Percentiles rank a stretch among this genome's conserved stretches.
Conservation (phyloP, 768 basidiomycete genomes). For the Dentipellis fragilis region DNA sequence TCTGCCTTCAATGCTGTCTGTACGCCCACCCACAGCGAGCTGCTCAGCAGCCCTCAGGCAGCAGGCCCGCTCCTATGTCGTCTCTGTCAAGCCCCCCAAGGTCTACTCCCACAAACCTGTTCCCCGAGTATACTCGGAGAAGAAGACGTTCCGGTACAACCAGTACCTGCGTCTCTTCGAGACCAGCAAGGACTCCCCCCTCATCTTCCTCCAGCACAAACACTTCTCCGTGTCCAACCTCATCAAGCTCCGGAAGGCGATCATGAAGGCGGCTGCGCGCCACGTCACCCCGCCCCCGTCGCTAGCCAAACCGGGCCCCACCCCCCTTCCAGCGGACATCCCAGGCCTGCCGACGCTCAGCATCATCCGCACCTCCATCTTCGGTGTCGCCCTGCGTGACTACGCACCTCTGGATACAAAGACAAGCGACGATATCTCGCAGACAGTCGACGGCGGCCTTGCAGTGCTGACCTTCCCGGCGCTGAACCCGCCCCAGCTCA, state of each 20-base stretch:
- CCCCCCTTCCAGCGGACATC: slow-evolving; percentile 13
- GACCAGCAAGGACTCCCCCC: slow-evolving; percentile 41
- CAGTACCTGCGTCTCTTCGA: slow-evolving; percentile 69
- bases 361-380: slow-evolving; percentile 67
- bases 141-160: slow-evolving; percentile 74
- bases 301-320: slow-evolving; percentile 19
- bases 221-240: slow-evolving; percentile 65
- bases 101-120: slow-evolving; percentile 40
- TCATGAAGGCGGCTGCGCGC: slow-evolving; percentile 39
- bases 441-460: slow-evolving; percentile 47
- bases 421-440: slow-evolving; percentile 42
- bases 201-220: slow-evolving; percentile 72
- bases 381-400: slow-evolving; percentile 69
- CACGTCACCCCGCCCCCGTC: slow-evolving; percentile 25
- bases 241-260: slow-evolving; percentile 58
- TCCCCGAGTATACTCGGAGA: slow-evolving; percentile 64
- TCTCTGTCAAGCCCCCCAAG: slow-evolving; percentile 44
- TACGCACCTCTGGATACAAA: slow-evolving; percentile 38
- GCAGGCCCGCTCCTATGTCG: slow-evolving; percentile 14
- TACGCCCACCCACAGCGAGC: neutral
- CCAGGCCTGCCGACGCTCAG: slow-evolving; percentile 41
- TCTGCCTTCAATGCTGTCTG: slow-evolving; percentile 1
- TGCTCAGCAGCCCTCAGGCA: slow-evolving; percentile 1
- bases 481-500: slow-evolving; percentile 65
- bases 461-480: slow-evolving; percentile 55